Base-by-base conservation (phyloP, 2,329 filamentous ascomycete genomes). In the Nannizziopsis arthrosporioides region DNA sequence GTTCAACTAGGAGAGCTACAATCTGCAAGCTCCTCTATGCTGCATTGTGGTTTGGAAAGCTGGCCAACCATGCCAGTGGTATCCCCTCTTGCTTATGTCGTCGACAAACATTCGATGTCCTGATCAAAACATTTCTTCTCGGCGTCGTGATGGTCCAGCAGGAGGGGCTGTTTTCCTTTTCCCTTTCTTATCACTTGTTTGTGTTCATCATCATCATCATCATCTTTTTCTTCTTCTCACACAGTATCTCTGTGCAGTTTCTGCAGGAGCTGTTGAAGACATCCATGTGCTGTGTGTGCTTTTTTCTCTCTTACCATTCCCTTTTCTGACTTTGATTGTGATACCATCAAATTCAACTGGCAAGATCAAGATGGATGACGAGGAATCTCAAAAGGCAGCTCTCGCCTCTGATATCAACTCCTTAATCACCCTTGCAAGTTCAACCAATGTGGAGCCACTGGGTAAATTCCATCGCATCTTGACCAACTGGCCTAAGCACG, bases 121-220 rank as follows among this genome's bases (percentile, higher is more conserved):
- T 27, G 19, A 17, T 27, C 14, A 27, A 27, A 12, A 8, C 9
- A n/a, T 41, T 10, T 30, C n/a, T 41, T 19, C 18, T 34, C 31
- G 22, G 36, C 27, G 11, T 41, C 34, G 41, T 31, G 8, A n/a
- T 43, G 41, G 27, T 12, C 39, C 22, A 30, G 18, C 39, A n/a
- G n/a, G 39, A 15, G 30, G 30, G 32, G 17, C 37, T 42, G 18
- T 47, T 39, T 39, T 38, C 47, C 53, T 47, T 47, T 55, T 36
- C 43, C 38, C 50, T 30, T 53, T 54, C 44, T 47, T 55, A 56
- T 43, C 17, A 18, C 39, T 31, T 43, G 17, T 43, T 3, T 17
- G 11, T 34, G 11, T 30, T 34, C 46, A 48, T 42, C 37, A 46
- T 32, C 36, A 30, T 10, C 12, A 17, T 41, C 15, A 15, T n/a